Evolutionary conservation across 2,329 filamentous ascomycete species (phyloP).

Genomic region (Claviceps monticola): DNA sequence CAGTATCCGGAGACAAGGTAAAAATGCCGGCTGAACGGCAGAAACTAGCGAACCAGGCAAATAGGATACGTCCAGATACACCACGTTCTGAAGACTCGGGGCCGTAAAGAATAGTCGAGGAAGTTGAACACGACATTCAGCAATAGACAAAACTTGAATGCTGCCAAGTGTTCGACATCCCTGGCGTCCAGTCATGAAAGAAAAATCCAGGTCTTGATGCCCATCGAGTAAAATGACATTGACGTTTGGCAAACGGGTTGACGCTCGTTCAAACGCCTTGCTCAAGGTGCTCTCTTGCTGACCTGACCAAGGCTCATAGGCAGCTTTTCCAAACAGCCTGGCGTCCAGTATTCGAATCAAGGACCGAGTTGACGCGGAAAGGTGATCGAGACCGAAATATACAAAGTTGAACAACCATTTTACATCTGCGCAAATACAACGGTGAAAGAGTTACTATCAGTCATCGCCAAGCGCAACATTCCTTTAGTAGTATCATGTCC

Average conservation of each 20-base stretch:
- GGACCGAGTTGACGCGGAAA: conserved; percentile 24
- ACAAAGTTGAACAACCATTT: conserved; percentile 36
- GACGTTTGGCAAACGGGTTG: conserved; percentile 28
- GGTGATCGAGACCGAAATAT: conserved; percentile 20
- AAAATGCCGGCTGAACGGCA: conserved; percentile 19
- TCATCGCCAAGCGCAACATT: neutral
- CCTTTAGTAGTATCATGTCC: neutral
- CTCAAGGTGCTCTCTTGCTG: conserved; percentile 20
- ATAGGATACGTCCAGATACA: conserved; percentile 40
- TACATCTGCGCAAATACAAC: conserved; percentile 25
- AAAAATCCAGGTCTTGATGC: conserved; percentile 30
- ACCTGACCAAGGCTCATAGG: conserved; percentile 28
- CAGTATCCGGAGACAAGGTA: conserved; percentile 36
- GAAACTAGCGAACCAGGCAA: conserved; percentile 30
- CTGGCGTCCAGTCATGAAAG: conserved; percentile 16
- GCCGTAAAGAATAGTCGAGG: conserved; percentile 25
- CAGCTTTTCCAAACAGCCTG: conserved; percentile 25
- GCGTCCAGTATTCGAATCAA: conserved; percentile 36
- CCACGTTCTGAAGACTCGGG: conserved; percentile 23
- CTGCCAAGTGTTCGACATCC: conserved; percentile 1
- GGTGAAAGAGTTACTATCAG: neutral
- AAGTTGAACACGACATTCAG: conserved; percentile 25
- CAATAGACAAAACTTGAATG: conserved; percentile 30
- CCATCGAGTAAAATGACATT: conserved; percentile 34
- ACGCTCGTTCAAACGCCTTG: conserved; percentile 24